Percentiles rank a stretch among this genome's conserved stretches.
Evolutionary conservation across 345 rosid species (phyloP).

Genomic region (Ricinus communis): DNA sequence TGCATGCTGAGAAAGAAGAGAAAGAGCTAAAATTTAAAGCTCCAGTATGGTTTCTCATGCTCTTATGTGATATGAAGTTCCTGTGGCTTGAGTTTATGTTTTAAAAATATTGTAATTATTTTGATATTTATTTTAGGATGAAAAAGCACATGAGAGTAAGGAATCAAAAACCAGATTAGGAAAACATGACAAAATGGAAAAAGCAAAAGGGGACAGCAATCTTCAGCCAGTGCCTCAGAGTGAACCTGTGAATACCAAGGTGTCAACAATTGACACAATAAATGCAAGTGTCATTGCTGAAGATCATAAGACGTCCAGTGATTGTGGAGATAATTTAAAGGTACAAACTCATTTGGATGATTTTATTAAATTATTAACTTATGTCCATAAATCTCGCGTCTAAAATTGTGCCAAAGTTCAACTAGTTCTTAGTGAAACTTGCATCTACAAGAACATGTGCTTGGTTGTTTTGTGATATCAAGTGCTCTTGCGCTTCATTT

Average conservation of each 20-base stretch:
- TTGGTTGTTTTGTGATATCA: background rate
- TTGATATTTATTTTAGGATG: constrained; percentile 39
- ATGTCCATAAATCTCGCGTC: background rate
- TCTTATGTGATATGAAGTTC: background rate
- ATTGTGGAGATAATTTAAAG: constrained; percentile 43
- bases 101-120: constrained; percentile 12
- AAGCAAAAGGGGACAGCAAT: constrained; percentile 23
- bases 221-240: constrained; percentile 27
- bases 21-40: constrained; percentile 45
- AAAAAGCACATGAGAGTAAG: constrained; percentile 29
- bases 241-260: constrained; percentile 27
- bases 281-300: constrained; percentile 31
- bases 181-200: constrained; percentile 34
- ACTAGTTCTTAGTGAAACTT: constrained; percentile 1
- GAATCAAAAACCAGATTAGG: constrained; percentile 31
- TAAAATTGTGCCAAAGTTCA: constrained; percentile 6
- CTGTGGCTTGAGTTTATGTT: background rate
- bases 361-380: constrained; percentile 1
- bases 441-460: background rate
- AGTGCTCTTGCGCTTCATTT: background rate
- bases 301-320: constrained; percentile 23
- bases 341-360: constrained; percentile 34
- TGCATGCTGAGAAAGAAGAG: constrained; percentile 44
- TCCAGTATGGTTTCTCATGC: constrained; percentile 34
- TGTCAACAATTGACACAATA: constrained; percentile 34